A percentile compares a stretch with the other conserved stretches of the same genome.
These are phyloP conservation scores for Aegilops bicornis DNA, from an alignment of 176 grass and related monocot species.

Conservation along the genomic window DNA sequence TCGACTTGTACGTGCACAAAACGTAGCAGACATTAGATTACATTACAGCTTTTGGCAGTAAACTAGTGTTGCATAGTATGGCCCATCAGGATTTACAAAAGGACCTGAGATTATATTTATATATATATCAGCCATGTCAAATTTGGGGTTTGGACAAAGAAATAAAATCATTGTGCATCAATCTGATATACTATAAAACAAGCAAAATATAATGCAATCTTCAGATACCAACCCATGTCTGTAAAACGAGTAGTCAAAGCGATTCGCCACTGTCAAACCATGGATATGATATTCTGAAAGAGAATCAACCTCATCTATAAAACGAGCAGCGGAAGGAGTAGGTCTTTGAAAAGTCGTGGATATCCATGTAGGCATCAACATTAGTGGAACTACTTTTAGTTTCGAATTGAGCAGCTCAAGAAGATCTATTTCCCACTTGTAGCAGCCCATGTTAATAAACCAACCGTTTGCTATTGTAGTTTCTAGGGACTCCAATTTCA, in stretches of 20 bases:
- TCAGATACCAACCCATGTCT: not conserved
- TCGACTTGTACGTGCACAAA: not conserved
- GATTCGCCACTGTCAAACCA: not conserved
- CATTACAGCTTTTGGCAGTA: not conserved
- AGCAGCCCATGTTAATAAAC: not conserved
- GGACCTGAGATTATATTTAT: not conserved
- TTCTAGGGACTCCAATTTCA: not conserved
- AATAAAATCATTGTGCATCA: not conserved
- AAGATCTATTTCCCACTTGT: not conserved
- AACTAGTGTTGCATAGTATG: not conserved
- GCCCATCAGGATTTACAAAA: not conserved
- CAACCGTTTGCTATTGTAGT: not conserved
- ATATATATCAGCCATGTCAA: not conserved
- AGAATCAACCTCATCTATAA: not conserved
- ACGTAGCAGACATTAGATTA: not conserved
- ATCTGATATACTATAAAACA: not conserved
- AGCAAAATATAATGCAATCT: not conserved
- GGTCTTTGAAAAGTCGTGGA: not conserved
- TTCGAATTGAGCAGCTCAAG: not conserved
- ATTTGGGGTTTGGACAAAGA: not conserved
- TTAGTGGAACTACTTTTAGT: not conserved
- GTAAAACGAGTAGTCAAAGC: not conserved
- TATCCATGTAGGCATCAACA: not conserved
- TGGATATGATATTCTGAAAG: not conserved
- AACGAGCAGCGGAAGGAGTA: not conserved